phyloP scores from a whole-genome alignment of 2,329 filamentous ascomycete genomes.

The Aspergillus puulaauensis region DNA sequence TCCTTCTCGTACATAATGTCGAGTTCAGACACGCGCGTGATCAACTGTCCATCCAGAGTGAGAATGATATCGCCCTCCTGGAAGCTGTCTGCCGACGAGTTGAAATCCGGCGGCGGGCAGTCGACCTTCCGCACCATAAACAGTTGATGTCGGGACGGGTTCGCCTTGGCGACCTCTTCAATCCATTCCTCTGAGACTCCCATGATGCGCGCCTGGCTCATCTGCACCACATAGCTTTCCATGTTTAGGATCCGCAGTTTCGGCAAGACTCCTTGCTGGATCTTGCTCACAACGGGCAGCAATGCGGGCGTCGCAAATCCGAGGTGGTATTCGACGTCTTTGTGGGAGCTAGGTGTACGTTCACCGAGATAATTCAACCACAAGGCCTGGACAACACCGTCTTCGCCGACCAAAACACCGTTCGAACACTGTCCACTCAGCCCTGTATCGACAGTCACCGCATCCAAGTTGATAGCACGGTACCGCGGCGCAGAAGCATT shows the following conservation, averaged over 20 bases:
- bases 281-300: conserved; percentile 81
- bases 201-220: conserved; percentile 97
- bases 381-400: conserved; percentile 89
- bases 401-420: conserved; percentile 84
- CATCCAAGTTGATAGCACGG: conserved; percentile 91
- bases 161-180: conserved; percentile 79
- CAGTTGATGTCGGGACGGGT: conserved; percentile 89
- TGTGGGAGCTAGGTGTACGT: conserved; percentile 71
- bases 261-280: conserved; percentile 76
- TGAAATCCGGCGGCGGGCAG: conserved; percentile 52
- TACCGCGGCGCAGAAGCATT: conserved; percentile 91
- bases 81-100: conserved; percentile 59
- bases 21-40: conserved; percentile 88
- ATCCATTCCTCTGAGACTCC: conserved; percentile 97
- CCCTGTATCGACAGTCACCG: conserved; percentile 93
- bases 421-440: conserved; percentile 89
- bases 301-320: conserved; percentile 86
- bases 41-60: conserved; percentile 84
- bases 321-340: conserved; percentile 95
- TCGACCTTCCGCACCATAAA: conserved; percentile 97
- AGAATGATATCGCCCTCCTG: conserved; percentile 91
- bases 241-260: conserved; percentile 88
- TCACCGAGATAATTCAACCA: conserved; percentile 98
- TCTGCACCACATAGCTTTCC: conserved; percentile 91
- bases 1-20: conserved; percentile 96